These are phyloP conservation scores for Cynara cardunculus DNA, from an alignment of 129 eudicot species.

Conservation along the genomic window DNA sequence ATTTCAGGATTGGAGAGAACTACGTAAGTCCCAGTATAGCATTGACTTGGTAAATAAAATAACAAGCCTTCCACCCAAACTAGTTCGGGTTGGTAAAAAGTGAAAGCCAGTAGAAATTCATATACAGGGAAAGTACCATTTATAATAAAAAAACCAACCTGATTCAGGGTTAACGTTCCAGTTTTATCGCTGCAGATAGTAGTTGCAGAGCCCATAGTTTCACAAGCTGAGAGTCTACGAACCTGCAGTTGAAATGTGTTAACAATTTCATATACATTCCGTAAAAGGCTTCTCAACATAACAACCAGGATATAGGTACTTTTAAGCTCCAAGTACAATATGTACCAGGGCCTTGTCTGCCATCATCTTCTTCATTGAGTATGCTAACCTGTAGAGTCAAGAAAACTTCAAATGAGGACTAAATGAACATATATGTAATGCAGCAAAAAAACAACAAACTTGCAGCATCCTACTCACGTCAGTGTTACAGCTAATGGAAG, in stretches of 20 bases:
- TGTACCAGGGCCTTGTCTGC: conserved; percentile 88
- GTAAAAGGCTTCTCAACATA: background rate
- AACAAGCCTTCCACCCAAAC: background rate
- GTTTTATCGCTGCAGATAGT: conserved; percentile 97
- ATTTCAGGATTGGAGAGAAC: background rate
- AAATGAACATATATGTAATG: background rate
- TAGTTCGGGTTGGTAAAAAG: background rate
- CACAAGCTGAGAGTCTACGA: conserved; percentile 97
- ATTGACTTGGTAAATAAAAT: background rate
- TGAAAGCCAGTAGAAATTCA: background rate
- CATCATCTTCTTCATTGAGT: conserved; percentile 99
- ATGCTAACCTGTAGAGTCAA: conserved; percentile 63
- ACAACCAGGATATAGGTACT: background rate
- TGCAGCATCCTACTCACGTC: conserved; percentile 53
- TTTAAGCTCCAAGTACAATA: background rate
- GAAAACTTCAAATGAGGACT: background rate
- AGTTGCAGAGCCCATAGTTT: conserved; percentile 98
- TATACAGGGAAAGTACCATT: background rate
- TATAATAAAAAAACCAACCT: conserved; percentile 43
- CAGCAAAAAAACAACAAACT: background rate
- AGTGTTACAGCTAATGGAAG: conserved; percentile 96
- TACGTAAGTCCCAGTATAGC: background rate
- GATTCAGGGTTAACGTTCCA: conserved; percentile 91
- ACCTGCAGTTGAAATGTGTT: conserved; percentile 46
- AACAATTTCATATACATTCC: background rate